Base-by-base conservation (phyloP, 768 basidiomycete species). In the Macrolepiota dolichaula region DNA sequence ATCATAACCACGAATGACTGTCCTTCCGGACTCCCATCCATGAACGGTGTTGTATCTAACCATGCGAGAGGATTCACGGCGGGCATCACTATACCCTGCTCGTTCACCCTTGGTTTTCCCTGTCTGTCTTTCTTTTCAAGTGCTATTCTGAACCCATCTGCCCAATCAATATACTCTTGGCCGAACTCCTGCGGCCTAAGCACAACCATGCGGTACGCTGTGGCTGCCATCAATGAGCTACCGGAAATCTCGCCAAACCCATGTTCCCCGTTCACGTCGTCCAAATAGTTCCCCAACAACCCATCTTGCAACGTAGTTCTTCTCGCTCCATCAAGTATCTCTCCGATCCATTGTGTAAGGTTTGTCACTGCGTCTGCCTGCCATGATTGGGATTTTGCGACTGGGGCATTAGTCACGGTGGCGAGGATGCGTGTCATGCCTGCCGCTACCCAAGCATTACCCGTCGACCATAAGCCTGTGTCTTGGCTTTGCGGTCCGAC, bases 361-460 rank as follows among this genome's bases (percentile, higher is more conserved):
- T 40, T 40, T 40, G 13, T 15, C 40, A 40, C 15, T 40, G 13
- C 17, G 17, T 40, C 40, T 15, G 11, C 12, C 40, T 40, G 17
- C 40, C 40, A 40, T n/a, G 40, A 40, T 5, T 13, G 17, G 40
- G 40, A 40, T 40, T 15, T 40, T 5, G 40, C 40, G 29, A 32
- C 29, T 3, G 29, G 29, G 3, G 29, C 29, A 32, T 32, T 32
- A 7, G 7, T 32, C 7, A 32, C 29, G 29, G 29, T 32, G 29
- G 29, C 29, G 29, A 32, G 71, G 4, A 91, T 85, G 5, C 88
- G 79, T 27, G 84, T 71, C 79, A 87, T 86, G 38, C 59, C 59
- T 0, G 82, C 83, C 1, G 86, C 86, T 0, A 87, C 88, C 90
- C 90, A 91, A 0, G 76, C 87, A 64, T 91, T 91, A 2, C 85